Evolutionary conservation across 495 filamentous ascomycete species (phyloP).

Genomic region (Penicillium arizonense): DNA sequence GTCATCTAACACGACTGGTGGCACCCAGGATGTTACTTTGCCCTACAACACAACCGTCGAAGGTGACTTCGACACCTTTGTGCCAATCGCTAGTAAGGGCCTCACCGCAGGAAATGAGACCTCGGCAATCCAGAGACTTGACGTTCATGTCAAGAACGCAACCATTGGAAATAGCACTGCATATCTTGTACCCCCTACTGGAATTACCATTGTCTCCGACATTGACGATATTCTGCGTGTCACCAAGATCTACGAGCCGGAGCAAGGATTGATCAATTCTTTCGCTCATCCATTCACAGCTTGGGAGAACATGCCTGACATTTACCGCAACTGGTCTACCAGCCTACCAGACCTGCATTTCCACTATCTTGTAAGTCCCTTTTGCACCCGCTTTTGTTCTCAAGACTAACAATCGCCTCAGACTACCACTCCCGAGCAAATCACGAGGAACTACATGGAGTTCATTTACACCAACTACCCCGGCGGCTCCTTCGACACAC

Average conservation of each 20-base stretch:
- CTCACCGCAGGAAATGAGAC: slow-evolving; percentile 62
- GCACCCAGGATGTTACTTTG: slow-evolving; percentile 53
- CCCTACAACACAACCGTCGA: slow-evolving; percentile 57
- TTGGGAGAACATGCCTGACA: slow-evolving; percentile 78
- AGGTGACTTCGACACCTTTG: slow-evolving; percentile 71
- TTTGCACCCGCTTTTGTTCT: neutral
- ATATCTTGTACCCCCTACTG: slow-evolving; percentile 67
- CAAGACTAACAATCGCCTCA: neutral
- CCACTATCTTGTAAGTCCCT: slow-evolving; percentile 60
- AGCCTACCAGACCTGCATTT: slow-evolving; percentile 66
- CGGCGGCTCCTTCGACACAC: slow-evolving; percentile 69
- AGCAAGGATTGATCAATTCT: slow-evolving; percentile 71
- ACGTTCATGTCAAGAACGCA: slow-evolving; percentile 63
- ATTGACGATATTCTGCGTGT: slow-evolving; percentile 79
- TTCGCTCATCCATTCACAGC: slow-evolving; percentile 68
- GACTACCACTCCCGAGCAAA: slow-evolving; percentile 79
- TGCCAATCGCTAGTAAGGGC: slow-evolving; percentile 49
- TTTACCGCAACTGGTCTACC: slow-evolving; percentile 66
- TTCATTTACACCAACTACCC: slow-evolving; percentile 75
- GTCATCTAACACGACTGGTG: slow-evolving; percentile 51
- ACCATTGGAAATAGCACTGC: slow-evolving; percentile 70
- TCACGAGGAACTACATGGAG: slow-evolving; percentile 75
- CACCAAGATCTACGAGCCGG: slow-evolving; percentile 78
- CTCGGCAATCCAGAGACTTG: slow-evolving; percentile 57
- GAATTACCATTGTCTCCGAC: slow-evolving; percentile 69